A percentile compares a stretch with the other conserved stretches of the same genome.
phyloP scores from a whole-genome alignment of 1,284 basidiomycete genomes.

The Ustilago cynodontis region DNA sequence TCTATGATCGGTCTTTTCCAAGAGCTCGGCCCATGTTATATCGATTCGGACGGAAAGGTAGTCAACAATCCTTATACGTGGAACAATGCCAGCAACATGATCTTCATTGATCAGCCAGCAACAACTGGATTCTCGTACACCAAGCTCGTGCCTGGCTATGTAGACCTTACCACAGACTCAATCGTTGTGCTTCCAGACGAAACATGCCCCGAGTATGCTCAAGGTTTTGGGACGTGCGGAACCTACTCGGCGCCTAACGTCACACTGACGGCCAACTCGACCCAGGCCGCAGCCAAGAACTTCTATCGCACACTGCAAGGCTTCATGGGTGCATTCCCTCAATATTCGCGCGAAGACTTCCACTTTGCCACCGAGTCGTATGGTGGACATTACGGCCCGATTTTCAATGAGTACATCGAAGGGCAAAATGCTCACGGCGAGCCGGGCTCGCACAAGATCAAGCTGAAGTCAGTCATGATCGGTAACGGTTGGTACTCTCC shows the following conservation, averaged over 20 bases:
- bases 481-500: conserved; percentile 71
- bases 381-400: conserved; percentile 75
- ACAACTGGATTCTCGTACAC: conserved; percentile 58
- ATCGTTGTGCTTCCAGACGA: conserved; percentile 37
- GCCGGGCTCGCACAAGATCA: conserved; percentile 73
- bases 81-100: conserved; percentile 78
- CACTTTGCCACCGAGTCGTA: conserved; percentile 75
- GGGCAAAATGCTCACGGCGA: conserved; percentile 75
- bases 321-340: conserved; percentile 59
- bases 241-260: conserved; percentile 51
- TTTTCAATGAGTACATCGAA: conserved; percentile 73
- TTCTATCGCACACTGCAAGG: conserved; percentile 75
- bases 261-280: conserved; percentile 53
- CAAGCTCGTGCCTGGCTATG: conserved; percentile 47
- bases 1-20: conserved; percentile 79
- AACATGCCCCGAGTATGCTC: conserved; percentile 45
- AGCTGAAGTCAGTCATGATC: conserved; percentile 76
- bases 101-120: conserved; percentile 80
- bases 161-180: conserved; percentile 30
- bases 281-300: conserved; percentile 56
- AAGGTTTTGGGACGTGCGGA: conserved; percentile 44
- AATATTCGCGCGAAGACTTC: conserved; percentile 72
- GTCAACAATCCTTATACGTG: conserved; percentile 77
- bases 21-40: conserved; percentile 78
- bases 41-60: conserved; percentile 75